phyloP scores from a whole-genome alignment of 345 rosid species.

The Eucalyptus cloeziana region DNA sequence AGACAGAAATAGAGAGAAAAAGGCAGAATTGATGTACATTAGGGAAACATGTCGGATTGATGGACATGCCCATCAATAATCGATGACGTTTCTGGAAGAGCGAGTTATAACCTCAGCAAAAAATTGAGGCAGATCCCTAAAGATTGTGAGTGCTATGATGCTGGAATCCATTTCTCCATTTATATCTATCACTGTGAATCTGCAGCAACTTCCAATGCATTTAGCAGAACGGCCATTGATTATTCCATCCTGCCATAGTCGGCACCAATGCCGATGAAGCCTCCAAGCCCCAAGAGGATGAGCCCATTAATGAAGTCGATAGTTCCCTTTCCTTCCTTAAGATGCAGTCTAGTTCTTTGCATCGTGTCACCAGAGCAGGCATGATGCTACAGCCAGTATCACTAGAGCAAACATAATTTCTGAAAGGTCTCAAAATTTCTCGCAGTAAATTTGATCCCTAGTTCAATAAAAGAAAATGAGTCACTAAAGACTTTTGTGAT shows the following conservation, averaged over 20 bases:
- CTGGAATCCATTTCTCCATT: background rate
- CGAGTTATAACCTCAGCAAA: background rate
- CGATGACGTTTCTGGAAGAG: background rate
- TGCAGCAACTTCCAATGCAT: background rate
- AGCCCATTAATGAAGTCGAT: background rate
- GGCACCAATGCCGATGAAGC: background rate
- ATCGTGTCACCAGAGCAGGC: background rate
- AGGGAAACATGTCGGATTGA: background rate
- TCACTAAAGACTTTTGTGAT: background rate
- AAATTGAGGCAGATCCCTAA: background rate
- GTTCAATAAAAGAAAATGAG: background rate
- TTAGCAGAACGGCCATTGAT: background rate
- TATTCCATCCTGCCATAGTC: background rate
- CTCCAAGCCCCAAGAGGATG: background rate
- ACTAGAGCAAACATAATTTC: background rate
- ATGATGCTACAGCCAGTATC: background rate
- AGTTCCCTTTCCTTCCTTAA: background rate
- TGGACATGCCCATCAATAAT: background rate
- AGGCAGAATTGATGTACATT: background rate
- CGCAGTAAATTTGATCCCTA: background rate
- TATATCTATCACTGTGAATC: background rate
- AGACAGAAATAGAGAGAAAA: background rate
- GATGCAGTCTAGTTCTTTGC: background rate
- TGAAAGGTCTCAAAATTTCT: background rate
- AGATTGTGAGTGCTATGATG: background rate